phyloP scores from a whole-genome alignment of 2,329 filamentous ascomycete species.

The Sclerotinia trifoliorum region DNA sequence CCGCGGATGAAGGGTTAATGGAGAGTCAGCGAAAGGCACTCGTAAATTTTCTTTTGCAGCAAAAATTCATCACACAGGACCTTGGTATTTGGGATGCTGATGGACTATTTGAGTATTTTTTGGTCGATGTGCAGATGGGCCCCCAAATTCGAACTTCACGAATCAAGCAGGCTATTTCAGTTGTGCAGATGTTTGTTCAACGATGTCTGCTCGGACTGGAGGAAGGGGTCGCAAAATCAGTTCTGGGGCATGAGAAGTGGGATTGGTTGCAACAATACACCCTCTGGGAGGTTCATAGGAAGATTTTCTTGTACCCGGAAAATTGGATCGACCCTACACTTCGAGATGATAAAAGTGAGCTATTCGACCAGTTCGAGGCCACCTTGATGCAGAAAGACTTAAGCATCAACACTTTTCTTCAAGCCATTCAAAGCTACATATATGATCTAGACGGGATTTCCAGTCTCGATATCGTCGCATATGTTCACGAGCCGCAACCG shows the following conservation, averaged over 20 bases:
- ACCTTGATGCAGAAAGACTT: not conserved
- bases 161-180: conserved; percentile 40
- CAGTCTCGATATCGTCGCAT: not conserved
- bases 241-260: conserved; percentile 28
- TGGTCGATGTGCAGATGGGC: conserved; percentile 41
- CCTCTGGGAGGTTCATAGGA: conserved; percentile 39
- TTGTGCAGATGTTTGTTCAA: conserved; percentile 40
- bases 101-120: conserved; percentile 38
- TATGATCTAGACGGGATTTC: not conserved
- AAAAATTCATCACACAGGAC: not conserved
- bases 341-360: conserved; percentile 39
- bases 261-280: conserved; percentile 35
- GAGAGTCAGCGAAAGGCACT: not conserved
- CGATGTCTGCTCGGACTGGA: conserved; percentile 40
- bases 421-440: not conserved
- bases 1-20: not conserved
- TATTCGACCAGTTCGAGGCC: conserved; percentile 34
- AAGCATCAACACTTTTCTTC: not conserved
- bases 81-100: conserved; percentile 30
- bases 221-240: not conserved
- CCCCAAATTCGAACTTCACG: conserved; percentile 36
- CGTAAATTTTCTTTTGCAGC: not conserved
- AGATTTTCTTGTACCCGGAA: conserved; percentile 41
- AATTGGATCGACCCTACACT: conserved; percentile 40
- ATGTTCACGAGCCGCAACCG: not conserved